These are phyloP conservation scores for Fusarium temperatum DNA, from an alignment of 2,329 filamentous ascomycete genomes.

Conservation along the genomic window DNA sequence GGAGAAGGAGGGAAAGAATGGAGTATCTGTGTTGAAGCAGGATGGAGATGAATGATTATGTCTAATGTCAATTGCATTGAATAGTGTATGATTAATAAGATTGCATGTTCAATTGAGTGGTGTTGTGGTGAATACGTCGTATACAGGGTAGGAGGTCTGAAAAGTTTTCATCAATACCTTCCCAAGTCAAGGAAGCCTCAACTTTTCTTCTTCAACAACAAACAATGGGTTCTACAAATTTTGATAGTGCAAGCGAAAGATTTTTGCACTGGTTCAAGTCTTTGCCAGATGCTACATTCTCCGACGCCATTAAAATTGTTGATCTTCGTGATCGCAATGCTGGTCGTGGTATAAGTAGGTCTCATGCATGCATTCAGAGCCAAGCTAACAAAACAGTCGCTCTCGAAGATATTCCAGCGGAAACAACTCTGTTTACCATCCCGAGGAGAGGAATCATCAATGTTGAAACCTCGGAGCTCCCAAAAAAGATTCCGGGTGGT, in stretches of 20 bases:
- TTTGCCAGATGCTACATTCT: conserved; percentile 63
- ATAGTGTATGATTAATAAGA: background rate
- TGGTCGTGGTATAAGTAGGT: conserved; percentile 64
- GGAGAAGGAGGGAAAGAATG: conserved; percentile 47
- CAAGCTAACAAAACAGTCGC: conserved; percentile 71
- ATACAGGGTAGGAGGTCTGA: conserved; percentile 10
- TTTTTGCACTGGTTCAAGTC: conserved; percentile 65
- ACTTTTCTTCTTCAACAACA: background rate
- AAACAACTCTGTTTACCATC: conserved; percentile 83
- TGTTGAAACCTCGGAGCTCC: conserved; percentile 75
- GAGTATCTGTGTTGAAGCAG: conserved; percentile 31
- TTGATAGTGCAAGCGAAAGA: conserved; percentile 53
- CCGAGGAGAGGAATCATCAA: conserved; percentile 77
- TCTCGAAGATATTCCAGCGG: conserved; percentile 71
- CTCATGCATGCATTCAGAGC: fast-evolving
- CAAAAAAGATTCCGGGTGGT: conserved; percentile 63
- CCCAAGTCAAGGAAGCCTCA: background rate
- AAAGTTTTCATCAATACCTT: conserved; percentile 25
- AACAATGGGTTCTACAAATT: conserved; percentile 43
- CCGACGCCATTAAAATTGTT: conserved; percentile 59
- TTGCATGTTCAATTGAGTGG: background rate
- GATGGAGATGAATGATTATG: background rate
- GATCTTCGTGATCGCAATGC: conserved; percentile 61
- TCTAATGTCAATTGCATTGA: background rate
- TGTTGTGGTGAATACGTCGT: background rate